Base-by-base conservation (phyloP, 1,139 yeast species). In the Hemisphaericaspora xylofermentans region DNA sequence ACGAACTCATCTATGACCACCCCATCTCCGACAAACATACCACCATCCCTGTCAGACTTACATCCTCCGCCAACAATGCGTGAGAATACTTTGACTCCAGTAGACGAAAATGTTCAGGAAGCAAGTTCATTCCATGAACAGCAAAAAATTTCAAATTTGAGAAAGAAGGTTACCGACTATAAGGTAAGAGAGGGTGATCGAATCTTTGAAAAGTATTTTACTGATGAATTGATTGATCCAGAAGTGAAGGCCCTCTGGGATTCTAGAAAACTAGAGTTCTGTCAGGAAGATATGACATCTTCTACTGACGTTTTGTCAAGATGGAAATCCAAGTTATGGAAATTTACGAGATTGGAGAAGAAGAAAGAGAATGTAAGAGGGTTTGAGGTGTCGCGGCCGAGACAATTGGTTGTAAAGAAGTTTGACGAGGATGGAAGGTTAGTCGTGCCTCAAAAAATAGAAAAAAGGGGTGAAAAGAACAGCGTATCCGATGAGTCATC, bases 171-270 rank as follows among this genome's bases (percentile, higher is more conserved):
- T 12, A 66, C 58, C 21, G 76, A 76, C 50, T 75, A 75, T 52
- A 63, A 76, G 1, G 68, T 71, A 3, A 60, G 82, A 43, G 82
- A 76, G 50, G 77, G 71, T 2, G 82, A 76, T 49, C 48, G 60
- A 25, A 71, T 73, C 33, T 75, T 67, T 49, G 61, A 65, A 32
- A 68, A 71, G 46, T 70, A 61, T 47, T 61, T 71, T 28, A 57
- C 63, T 10, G 65, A 66, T 46, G 68, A 64, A 34, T 60, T 62
- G 18, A 67, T 75, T 29, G 82, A 76, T 51, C 77, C 79, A 1
- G 81, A 75, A 48, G 71, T 76, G 38, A 71, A 68, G 47, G 68
- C 65, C 14, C 58, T 76, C 35, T 76, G 82, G 82, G 76, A 70
- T 29, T 63, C 72, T 3, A 62, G 80, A 58, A 65, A 61, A 26